Evolutionary conservation across 2,329 filamentous ascomycete genomes (phyloP).

Genomic region (Colletotrichum magnum): DNA sequence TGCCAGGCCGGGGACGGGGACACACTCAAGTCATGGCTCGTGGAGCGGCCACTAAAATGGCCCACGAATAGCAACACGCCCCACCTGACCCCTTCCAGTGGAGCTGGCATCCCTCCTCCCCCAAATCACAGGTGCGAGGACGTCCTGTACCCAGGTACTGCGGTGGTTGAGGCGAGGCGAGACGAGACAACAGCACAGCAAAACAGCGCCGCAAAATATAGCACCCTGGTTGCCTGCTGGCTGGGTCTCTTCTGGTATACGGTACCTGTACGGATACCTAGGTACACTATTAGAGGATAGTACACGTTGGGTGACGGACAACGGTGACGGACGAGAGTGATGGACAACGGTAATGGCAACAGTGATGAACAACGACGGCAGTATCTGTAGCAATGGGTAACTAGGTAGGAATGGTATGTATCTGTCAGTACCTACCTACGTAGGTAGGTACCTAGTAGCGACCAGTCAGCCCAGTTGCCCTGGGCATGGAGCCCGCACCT

Average conservation of each 20-base stretch:
- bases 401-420: too few species aligned
- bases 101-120: slow-evolving; percentile 10
- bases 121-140: slow-evolving; percentile 11
- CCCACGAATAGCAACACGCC: slow-evolving; percentile 40
- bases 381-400: too few species aligned
- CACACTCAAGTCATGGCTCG: neutral
- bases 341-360: too few species aligned
- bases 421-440: too few species aligned
- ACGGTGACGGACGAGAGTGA: too few species aligned
- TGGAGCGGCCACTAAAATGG: slow-evolving; percentile 25
- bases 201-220: slow-evolving; percentile 21
- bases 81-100: slow-evolving; percentile 33
- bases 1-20: slow-evolving; percentile 5
- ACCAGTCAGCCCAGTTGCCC: neutral
- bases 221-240: neutral
- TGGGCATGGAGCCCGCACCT: neutral
- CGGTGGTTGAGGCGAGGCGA: neutral
- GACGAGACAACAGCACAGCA: slow-evolving; percentile 18
- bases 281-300: too few species aligned
- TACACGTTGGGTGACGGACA: too few species aligned
- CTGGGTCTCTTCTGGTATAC: too few species aligned
- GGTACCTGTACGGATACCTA: too few species aligned
- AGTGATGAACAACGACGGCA: too few species aligned
- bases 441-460: neutral
- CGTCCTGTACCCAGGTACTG: too few species aligned